phyloP scores from a whole-genome alignment of 129 eudicot species.

The Rutidosis leptorrhynchoides region DNA sequence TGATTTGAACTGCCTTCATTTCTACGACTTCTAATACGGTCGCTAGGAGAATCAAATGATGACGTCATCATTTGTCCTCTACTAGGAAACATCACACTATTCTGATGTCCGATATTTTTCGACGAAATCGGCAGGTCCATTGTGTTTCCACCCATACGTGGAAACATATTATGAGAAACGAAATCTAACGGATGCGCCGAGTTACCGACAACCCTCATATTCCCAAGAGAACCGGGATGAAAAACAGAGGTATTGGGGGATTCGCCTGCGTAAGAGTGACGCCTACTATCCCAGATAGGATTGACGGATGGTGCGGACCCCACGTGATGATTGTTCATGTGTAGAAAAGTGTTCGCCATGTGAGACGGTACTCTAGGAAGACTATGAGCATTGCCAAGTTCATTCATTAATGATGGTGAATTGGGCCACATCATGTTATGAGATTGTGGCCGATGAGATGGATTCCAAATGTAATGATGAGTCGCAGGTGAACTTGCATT shows the following conservation, averaged over 20 bases:
- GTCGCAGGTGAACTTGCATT: conserved; percentile 57
- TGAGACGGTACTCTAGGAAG: conserved; percentile 72
- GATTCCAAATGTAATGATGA: conserved; percentile 81
- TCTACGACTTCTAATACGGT: conserved; percentile 68
- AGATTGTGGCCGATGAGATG: conserved; percentile 51
- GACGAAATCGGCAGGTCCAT: conserved; percentile 70
- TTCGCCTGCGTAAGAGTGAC: conserved; percentile 61
- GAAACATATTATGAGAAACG: conserved; percentile 56
- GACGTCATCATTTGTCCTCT: conserved; percentile 73
- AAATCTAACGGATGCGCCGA: conserved; percentile 68
- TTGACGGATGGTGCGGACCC: conserved; percentile 87
- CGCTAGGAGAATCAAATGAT: conserved; percentile 70
- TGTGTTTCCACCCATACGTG: conserved; percentile 64
- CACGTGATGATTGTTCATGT: conserved; percentile 60
- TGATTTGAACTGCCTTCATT: conserved; percentile 61
- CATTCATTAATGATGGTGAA: conserved; percentile 66
- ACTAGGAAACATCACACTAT: conserved; percentile 54
- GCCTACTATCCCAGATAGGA: conserved; percentile 83
- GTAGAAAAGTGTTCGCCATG: conserved; percentile 51
- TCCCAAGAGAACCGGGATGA: conserved; percentile 80
- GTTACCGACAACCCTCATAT: conserved; percentile 68
- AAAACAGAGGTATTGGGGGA: conserved; percentile 63
- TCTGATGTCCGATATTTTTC: conserved; percentile 65
- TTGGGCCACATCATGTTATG: conserved; percentile 76
- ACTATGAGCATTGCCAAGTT: conserved; percentile 48